Conservation (phyloP, 2,329 filamentous ascomycete species). For the Fonsecaea pugnacius region DNA sequence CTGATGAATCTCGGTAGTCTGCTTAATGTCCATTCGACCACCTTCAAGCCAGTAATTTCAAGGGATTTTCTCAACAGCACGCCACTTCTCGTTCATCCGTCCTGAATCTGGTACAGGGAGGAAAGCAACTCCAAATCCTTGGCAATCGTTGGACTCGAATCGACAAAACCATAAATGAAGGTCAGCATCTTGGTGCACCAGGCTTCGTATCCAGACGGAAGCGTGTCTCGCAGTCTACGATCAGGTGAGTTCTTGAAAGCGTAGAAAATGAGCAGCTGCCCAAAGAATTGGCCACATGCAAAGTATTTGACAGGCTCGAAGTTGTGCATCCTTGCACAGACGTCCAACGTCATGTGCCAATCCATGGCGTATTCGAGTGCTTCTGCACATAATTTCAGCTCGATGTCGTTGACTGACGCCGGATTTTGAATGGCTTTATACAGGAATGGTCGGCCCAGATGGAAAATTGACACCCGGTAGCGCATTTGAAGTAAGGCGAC, state of each 20-base stretch:
- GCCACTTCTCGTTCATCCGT: constrained; percentile 21
- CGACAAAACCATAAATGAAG: constrained; percentile 47
- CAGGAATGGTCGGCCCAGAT: constrained; percentile 33
- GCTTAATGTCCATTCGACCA: not conserved
- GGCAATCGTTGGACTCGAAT: constrained; percentile 46
- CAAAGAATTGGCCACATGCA: constrained; percentile 50
- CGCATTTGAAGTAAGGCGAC: constrained; percentile 30
- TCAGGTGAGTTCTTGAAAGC: constrained; percentile 47
- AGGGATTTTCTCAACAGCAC: not conserved
- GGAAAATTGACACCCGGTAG: constrained; percentile 31
- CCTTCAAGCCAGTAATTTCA: too few relatives aligned
- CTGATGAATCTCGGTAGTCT: not conserved
- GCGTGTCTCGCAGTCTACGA: constrained; percentile 42
- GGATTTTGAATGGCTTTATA: constrained; percentile 49
- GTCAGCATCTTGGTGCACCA: constrained; percentile 49
- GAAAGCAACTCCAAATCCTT: constrained; percentile 47
- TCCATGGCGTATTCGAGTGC: constrained; percentile 49
- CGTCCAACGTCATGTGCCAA: constrained; percentile 47
- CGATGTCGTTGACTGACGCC: constrained; percentile 44
- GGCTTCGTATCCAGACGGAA: constrained; percentile 47
- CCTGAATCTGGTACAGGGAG: constrained; percentile 24
- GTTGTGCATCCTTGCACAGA: constrained; percentile 49
- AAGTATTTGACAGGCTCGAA: constrained; percentile 50
- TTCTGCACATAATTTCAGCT: constrained; percentile 46
- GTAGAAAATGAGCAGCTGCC: constrained; percentile 49